Conservation (phyloP, 306 rosid genomes). For the Castanea sativa region DNA sequence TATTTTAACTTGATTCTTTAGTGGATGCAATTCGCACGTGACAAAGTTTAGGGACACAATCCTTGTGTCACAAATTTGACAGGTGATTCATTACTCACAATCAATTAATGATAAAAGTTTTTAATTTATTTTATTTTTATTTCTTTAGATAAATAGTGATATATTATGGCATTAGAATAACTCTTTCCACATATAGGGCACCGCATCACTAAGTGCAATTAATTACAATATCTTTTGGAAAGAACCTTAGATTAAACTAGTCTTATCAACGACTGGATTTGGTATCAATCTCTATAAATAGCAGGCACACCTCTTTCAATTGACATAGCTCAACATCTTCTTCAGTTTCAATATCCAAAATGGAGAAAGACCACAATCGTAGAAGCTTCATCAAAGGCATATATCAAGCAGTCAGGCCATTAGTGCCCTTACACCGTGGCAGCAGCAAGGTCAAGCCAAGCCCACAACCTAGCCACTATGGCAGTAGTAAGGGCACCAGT, state of each 20-base stretch:
- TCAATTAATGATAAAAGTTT: too few relatives aligned
- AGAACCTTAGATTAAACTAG: not conserved
- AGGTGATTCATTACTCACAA: too few relatives aligned
- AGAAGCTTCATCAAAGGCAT: constrained; percentile 26
- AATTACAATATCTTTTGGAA: not conserved
- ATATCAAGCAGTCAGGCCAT: constrained; percentile 10
- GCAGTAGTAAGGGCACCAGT: not conserved
- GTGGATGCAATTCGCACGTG: not conserved
- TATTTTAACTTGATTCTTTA: not conserved
- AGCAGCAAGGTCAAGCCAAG: constrained; percentile 16
- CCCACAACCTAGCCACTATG: not conserved
- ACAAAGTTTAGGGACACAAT: too few relatives aligned
- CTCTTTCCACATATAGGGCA: too few relatives aligned
- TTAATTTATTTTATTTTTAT: too few relatives aligned
- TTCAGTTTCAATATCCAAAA: not conserved
- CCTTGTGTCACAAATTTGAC: too few relatives aligned
- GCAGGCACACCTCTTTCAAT: not conserved
- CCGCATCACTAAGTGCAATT: not conserved
- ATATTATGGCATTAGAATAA: too few relatives aligned
- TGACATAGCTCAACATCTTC: not conserved
- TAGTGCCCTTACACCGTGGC: not conserved
- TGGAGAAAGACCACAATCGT: constrained; percentile 24
- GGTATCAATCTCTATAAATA: not conserved
- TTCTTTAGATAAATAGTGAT: too few relatives aligned
- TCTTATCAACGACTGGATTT: too few relatives aligned